A percentile compares a stretch with the other conserved stretches of the same genome.
These are phyloP conservation scores for Acer yangbiense DNA, from an alignment of 345 rosid species.

Conservation along the genomic window DNA sequence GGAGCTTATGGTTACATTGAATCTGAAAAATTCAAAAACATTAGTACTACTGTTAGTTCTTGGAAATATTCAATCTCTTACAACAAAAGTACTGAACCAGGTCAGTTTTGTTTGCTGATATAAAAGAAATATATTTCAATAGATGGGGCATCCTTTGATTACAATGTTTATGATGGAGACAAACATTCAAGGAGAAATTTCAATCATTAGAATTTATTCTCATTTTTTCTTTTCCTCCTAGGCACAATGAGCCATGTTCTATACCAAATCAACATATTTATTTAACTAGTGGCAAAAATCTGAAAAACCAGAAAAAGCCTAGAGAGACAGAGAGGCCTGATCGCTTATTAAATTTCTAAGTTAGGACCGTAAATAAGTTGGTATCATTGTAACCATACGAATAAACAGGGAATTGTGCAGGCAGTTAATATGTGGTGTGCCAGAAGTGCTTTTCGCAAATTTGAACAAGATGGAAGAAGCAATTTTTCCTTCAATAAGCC, in stretches of 20 bases:
- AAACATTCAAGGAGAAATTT: too few species aligned
- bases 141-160: too few species aligned
- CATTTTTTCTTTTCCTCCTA: not conserved
- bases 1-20: not conserved
- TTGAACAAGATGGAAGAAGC: not conserved
- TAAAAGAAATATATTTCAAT: not conserved
- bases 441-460: not conserved
- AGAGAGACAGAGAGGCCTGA: too few species aligned
- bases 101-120: not conserved
- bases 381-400: not conserved
- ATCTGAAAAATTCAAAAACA: conserved; percentile 8
- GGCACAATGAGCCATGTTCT: not conserved
- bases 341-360: not conserved
- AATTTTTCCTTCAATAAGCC: not conserved
- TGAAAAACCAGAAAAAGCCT: too few species aligned
- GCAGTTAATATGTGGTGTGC: not conserved
- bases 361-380: not conserved
- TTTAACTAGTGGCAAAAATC: too few species aligned
- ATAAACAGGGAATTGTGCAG: not conserved
- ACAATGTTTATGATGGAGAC: too few species aligned
- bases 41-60: not conserved
- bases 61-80: not conserved
- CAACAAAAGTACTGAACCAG: not conserved
- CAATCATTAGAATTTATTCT: not conserved
- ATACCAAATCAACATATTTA: not conserved